Conservation (phyloP, 768 basidiomycete species). For the Phaffia tasmanica region DNA sequence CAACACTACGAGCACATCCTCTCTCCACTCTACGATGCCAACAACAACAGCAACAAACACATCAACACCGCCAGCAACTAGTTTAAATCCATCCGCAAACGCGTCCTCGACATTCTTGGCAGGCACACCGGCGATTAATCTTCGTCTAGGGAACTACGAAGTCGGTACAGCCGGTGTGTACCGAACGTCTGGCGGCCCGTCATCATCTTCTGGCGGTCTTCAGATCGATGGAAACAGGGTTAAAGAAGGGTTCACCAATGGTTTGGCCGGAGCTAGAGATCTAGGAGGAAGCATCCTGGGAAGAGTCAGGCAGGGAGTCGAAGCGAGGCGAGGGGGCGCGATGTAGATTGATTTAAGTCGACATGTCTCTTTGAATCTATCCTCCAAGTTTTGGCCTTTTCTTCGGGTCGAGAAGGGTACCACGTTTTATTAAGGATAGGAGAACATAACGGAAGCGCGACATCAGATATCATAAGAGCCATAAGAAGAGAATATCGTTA, state of each 20-base stretch:
- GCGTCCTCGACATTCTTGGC: neutral
- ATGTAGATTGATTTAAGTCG: neutral
- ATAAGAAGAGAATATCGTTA: neutral
- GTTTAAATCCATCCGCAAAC: slow-evolving; percentile 6
- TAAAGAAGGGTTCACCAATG: slow-evolving; percentile 17
- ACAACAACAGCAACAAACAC: slow-evolving; percentile 2
- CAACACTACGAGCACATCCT: neutral
- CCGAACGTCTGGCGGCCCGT: slow-evolving; percentile 56
- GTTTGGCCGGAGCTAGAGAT: slow-evolving; percentile 23
- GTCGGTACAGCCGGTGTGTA: slow-evolving; percentile 92
- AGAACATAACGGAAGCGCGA: neutral
- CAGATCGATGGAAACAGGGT: slow-evolving; percentile 46
- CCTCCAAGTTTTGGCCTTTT: neutral
- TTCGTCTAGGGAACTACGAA: slow-evolving; percentile 85
- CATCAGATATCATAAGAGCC: neutral
- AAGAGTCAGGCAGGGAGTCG: slow-evolving; percentile 72
- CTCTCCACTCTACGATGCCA: neutral
- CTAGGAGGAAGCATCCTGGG: slow-evolving; percentile 33
- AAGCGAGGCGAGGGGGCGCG: slow-evolving; percentile 30
- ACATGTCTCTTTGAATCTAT: neutral
- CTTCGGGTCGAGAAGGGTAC: neutral
- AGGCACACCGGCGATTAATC: slow-evolving; percentile 57
- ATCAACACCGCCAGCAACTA: slow-evolving; percentile 43
- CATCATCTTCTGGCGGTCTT: slow-evolving; percentile 30
- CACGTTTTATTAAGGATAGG: neutral